Conservation (phyloP, 202 grass and related monocot species). For the Setaria italica region DNA sequence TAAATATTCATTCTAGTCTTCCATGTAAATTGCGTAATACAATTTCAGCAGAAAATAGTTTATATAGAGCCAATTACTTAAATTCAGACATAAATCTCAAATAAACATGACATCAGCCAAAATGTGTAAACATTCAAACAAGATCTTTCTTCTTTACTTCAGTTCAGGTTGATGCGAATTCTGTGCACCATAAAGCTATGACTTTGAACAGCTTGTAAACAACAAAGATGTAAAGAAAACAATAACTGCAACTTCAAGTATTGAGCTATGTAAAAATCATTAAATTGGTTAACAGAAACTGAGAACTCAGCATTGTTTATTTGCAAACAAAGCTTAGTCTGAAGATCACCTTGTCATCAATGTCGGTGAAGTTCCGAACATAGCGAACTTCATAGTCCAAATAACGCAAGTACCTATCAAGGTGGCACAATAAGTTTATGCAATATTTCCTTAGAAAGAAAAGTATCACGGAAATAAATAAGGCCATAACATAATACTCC, state of each 20-base stretch:
- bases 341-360: conserved; percentile 89
- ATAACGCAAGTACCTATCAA: conserved; percentile 76
- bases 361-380: conserved; percentile 97
- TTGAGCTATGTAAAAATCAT: background rate
- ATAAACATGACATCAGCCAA: background rate
- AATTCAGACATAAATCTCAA: conserved; percentile 8
- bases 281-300: background rate
- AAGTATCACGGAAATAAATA: conserved; percentile 24
- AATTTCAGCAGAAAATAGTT: conserved; percentile 27
- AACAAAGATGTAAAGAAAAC: conserved; percentile 4
- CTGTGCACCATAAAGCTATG: background rate
- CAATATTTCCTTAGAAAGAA: background rate
- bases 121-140: conserved; percentile 1
- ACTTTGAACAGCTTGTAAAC: background rate
- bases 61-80: background rate
- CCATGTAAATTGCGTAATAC: conserved; percentile 22
- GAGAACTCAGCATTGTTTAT: background rate
- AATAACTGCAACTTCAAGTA: conserved; percentile 1
- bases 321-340: background rate
- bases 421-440: conserved; percentile 11
- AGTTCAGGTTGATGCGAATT: background rate
- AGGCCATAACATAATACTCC: background rate
- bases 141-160: background rate
- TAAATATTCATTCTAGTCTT: conserved; percentile 49
- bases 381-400: conserved; percentile 80